phyloP scores from a whole-genome alignment of 257 asterid species.

The Solanum lignicaule region DNA sequence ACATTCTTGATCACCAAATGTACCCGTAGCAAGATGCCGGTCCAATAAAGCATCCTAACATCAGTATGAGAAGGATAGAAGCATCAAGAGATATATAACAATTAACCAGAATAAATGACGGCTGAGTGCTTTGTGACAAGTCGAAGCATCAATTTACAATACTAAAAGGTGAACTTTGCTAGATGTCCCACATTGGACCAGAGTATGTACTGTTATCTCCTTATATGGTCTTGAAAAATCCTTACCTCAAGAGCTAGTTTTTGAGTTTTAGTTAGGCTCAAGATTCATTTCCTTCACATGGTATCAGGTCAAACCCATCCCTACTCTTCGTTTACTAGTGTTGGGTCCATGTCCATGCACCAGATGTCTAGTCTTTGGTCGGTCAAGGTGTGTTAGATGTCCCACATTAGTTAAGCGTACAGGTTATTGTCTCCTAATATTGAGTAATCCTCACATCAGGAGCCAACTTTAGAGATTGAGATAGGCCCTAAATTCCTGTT shows the following conservation, averaged over 20 bases:
- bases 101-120: background rate
- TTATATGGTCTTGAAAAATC: background rate
- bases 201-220: background rate
- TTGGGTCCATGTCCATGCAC: background rate
- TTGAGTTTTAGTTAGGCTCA: background rate
- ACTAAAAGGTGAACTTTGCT: background rate
- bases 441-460: background rate
- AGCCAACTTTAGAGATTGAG: background rate
- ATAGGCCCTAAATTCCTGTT: background rate
- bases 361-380: background rate
- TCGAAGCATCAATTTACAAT: background rate
- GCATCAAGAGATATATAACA: background rate
- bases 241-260: background rate
- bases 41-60: slow-evolving; percentile 63
- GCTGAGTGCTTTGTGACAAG: background rate
- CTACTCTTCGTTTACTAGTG: background rate
- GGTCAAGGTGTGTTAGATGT: background rate
- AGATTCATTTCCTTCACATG: background rate
- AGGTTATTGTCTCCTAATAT: background rate
- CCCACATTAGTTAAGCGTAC: background rate
- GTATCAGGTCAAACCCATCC: background rate
- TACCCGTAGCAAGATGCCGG: slow-evolving; percentile 46
- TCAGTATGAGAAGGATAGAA: background rate
- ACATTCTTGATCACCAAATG: slow-evolving; percentile 39
- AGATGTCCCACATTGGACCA: background rate